Conservation (phyloP, 306 rosid species). For the Casuarina cunninghamiana region DNA sequence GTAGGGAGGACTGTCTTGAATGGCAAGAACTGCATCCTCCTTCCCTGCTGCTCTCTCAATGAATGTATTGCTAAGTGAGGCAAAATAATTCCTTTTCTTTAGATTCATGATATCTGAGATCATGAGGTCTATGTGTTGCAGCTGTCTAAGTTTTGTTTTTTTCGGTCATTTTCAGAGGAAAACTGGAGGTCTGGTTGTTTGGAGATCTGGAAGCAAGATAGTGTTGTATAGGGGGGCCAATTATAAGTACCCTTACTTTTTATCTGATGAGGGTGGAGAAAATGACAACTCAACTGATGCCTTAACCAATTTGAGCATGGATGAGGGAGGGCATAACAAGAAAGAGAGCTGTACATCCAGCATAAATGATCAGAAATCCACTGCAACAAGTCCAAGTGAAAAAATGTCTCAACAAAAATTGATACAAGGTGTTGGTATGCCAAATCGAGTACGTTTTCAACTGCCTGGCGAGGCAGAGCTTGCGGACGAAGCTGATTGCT, state of each 20-base stretch:
- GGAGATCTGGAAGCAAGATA: constrained; percentile 94
- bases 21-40: neutral
- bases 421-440: constrained; percentile 79
- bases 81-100: neutral
- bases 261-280: constrained; percentile 34
- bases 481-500: constrained; percentile 69
- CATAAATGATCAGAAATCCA: constrained; percentile 34
- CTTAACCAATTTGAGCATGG: constrained; percentile 30
- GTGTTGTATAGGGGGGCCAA: constrained; percentile 76
- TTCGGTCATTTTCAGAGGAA: constrained; percentile 60
- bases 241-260: constrained; percentile 82
- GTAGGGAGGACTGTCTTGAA: neutral
- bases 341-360: constrained; percentile 31
- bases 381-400: constrained; percentile 29
- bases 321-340: constrained; percentile 28
- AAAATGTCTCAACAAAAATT: constrained; percentile 38
- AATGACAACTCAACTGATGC: constrained; percentile 32
- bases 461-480: constrained; percentile 77
- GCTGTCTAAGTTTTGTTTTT: constrained; percentile 25
- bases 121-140: neutral
- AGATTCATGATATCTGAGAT: constrained; percentile 1
- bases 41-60: too few species aligned
- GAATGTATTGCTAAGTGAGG: neutral
- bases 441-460: constrained; percentile 70
- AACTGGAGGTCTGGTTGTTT: constrained; percentile 92